These are phyloP conservation scores for Neofusicoccum kwambonambiense DNA, from an alignment of 2,329 filamentous ascomycete species.

Conservation along the genomic window DNA sequence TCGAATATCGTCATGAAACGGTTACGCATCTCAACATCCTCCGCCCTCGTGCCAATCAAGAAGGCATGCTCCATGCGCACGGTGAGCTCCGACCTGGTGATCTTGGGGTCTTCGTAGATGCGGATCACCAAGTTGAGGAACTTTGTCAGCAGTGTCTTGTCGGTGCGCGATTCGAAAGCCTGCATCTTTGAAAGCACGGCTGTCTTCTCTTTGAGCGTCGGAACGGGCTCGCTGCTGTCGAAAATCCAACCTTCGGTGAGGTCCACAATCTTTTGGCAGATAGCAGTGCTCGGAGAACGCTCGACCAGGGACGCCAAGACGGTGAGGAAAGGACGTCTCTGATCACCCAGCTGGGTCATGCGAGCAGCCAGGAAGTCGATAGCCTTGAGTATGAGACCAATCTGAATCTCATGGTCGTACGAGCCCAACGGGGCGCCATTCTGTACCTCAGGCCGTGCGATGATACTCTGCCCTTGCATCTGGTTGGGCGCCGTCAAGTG, in stretches of 20 bases:
- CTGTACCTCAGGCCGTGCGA: conserved; percentile 55
- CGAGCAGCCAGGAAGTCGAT: conserved; percentile 89
- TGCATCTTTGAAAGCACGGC: conserved; percentile 99
- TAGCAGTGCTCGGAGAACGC: conserved; percentile 79
- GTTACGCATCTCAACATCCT: conserved; percentile 95
- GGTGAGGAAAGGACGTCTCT: conserved; percentile 88
- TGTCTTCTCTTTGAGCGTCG: conserved; percentile 97
- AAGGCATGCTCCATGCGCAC: conserved; percentile 98
- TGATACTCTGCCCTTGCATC: conserved; percentile 33
- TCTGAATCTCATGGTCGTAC: conserved; percentile 85
- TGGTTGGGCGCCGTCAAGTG: conserved; percentile 69
- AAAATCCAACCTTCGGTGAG: conserved; percentile 98
- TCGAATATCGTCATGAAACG: conserved; percentile 97
- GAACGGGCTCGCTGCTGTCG: conserved; percentile 89
- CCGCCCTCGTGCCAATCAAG: conserved; percentile 87
- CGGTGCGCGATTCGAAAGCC: conserved; percentile 81
- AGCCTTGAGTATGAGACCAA: conserved; percentile 87
- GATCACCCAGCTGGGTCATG: conserved; percentile 90
- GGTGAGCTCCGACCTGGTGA: conserved; percentile 90
- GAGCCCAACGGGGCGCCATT: conserved; percentile 61
- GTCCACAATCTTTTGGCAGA: conserved; percentile 88
- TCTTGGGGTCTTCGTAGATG: conserved; percentile 97
- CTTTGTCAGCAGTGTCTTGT: conserved; percentile 82
- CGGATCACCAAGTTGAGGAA: conserved; percentile 95
- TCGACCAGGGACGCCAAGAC: conserved; percentile 93